These are phyloP conservation scores for Psidium friedrichsthalianum DNA, from an alignment of 345 rosid species.

Conservation along the genomic window DNA sequence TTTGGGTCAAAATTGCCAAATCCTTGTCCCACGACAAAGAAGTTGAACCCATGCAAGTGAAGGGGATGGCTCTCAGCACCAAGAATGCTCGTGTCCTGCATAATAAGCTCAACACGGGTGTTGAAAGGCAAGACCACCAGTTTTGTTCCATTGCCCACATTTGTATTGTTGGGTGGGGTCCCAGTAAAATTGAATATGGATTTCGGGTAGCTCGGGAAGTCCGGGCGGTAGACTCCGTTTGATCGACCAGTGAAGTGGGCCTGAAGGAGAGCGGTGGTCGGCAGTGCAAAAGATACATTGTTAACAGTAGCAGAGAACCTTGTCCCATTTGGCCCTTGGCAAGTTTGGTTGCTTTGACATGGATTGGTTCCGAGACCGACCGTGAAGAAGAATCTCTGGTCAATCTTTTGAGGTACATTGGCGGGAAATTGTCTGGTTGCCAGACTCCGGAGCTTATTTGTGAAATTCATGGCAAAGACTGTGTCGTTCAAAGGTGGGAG, in stretches of 20 bases:
- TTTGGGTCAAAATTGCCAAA: constrained; percentile 46
- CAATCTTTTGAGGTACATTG: constrained; percentile 44
- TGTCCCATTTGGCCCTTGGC: constrained; percentile 63
- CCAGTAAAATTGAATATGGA: constrained; percentile 43
- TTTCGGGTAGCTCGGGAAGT: constrained; percentile 32
- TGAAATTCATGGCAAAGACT: constrained; percentile 31
- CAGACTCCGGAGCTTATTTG: constrained; percentile 36
- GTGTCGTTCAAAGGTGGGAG: constrained; percentile 51
- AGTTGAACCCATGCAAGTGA: constrained; percentile 64
- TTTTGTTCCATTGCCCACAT: constrained; percentile 49
- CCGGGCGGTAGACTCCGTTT: constrained; percentile 30
- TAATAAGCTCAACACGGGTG: constrained; percentile 45
- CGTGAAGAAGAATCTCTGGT: constrained; percentile 37
- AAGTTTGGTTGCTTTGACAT: constrained; percentile 38
- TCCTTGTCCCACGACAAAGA: constrained; percentile 61
- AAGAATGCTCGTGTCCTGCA: constrained; percentile 66
- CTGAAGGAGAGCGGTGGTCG: constrained; percentile 54
- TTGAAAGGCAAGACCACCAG: constrained; percentile 44
- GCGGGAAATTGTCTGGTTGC: constrained; percentile 34
- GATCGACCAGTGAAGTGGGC: constrained; percentile 43
- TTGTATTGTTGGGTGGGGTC: constrained; percentile 43
- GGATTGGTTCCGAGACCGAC: constrained; percentile 51
- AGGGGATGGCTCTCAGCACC: constrained; percentile 75
- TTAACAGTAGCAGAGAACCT: constrained; percentile 55
- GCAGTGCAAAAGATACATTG: constrained; percentile 47